Conservation (phyloP, 352 stramenopile genomes). For the Phytophthora palmivora region DNA sequence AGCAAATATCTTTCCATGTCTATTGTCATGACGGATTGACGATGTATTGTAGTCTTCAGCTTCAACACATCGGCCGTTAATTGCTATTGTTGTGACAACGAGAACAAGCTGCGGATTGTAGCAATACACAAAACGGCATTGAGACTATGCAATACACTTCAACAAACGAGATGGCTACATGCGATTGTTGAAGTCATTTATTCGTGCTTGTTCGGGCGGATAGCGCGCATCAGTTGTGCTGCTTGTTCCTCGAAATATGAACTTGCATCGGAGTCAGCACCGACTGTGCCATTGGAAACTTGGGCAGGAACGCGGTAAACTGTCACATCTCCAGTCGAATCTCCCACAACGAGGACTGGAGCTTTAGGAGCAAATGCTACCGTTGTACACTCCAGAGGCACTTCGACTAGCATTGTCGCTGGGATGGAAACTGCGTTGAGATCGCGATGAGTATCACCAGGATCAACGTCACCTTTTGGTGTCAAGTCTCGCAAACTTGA, state of each 20-base stretch:
- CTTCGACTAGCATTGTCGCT: slow-evolving; percentile 36
- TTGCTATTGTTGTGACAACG: too few relatives aligned
- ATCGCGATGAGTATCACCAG: slow-evolving; percentile 13
- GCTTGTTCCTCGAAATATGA: slow-evolving; percentile 61
- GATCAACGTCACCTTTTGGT: slow-evolving; percentile 13
- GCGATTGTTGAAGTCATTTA: slow-evolving; percentile 8
- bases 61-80: too few relatives aligned
- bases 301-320: slow-evolving; percentile 71
- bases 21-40: background rate
- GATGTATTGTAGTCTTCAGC: too few relatives aligned
- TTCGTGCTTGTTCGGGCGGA: slow-evolving; percentile 66
- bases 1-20: slow-evolving; percentile 40
- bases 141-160: slow-evolving; percentile 1
- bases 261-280: slow-evolving; percentile 15
- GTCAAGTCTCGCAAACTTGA: slow-evolving; percentile 25
- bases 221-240: slow-evolving; percentile 52
- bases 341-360: slow-evolving; percentile 78
- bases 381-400: slow-evolving; percentile 70
- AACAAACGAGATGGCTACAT: slow-evolving; percentile 12
- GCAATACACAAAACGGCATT: too few relatives aligned
- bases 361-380: slow-evolving; percentile 75
- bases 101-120: too few relatives aligned
- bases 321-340: slow-evolving; percentile 77
- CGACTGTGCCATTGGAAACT: slow-evolving; percentile 29
- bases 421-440: slow-evolving; percentile 7